These are phyloP conservation scores for Carallia brachiata DNA, from an alignment of 345 rosid genomes.

Conservation along the genomic window DNA sequence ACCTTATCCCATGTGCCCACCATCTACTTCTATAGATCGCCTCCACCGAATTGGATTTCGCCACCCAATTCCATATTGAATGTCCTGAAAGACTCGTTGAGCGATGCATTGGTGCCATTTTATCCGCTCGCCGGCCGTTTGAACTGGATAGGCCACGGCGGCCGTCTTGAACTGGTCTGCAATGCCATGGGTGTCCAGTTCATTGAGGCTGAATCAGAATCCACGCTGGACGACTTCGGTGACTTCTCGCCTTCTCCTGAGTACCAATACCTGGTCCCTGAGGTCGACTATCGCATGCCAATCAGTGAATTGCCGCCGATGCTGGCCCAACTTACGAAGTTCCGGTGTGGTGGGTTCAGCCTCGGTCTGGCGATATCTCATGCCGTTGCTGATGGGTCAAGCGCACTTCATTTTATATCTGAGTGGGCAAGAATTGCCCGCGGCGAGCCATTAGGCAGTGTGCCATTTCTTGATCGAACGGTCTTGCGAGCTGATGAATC, in stretches of 20 bases:
- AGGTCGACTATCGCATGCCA: slow-evolving; percentile 43
- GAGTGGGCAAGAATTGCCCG: slow-evolving; percentile 60
- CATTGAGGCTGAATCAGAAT: slow-evolving; percentile 44
- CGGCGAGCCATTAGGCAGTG: slow-evolving; percentile 26
- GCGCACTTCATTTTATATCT: slow-evolving; percentile 47
- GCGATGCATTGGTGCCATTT: slow-evolving; percentile 39
- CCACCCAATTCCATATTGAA: slow-evolving; percentile 22
- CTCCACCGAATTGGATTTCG: slow-evolving; percentile 25
- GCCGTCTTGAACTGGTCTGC: slow-evolving; percentile 52
- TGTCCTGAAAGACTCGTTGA: slow-evolving; percentile 39
- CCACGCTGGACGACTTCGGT: slow-evolving; percentile 32
- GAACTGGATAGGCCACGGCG: slow-evolving; percentile 35
- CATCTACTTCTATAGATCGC: slow-evolving; percentile 47
- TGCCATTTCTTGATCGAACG: slow-evolving; percentile 43
- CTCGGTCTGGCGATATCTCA: slow-evolving; percentile 49
- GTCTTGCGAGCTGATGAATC: slow-evolving; percentile 40
- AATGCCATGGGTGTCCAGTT: slow-evolving; percentile 39
- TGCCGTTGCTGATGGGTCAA: slow-evolving; percentile 51
- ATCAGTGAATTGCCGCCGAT: slow-evolving; percentile 44
- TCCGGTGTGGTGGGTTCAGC: slow-evolving; percentile 53
- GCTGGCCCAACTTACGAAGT: slow-evolving; percentile 49
- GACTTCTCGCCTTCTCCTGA: slow-evolving; percentile 36
- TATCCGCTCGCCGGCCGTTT: slow-evolving; percentile 68
- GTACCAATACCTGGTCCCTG: slow-evolving; percentile 36
- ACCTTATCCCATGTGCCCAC: slow-evolving; percentile 57